phyloP scores from a whole-genome alignment of 768 basidiomycete genomes.

The Lactifluus echinatus region DNA sequence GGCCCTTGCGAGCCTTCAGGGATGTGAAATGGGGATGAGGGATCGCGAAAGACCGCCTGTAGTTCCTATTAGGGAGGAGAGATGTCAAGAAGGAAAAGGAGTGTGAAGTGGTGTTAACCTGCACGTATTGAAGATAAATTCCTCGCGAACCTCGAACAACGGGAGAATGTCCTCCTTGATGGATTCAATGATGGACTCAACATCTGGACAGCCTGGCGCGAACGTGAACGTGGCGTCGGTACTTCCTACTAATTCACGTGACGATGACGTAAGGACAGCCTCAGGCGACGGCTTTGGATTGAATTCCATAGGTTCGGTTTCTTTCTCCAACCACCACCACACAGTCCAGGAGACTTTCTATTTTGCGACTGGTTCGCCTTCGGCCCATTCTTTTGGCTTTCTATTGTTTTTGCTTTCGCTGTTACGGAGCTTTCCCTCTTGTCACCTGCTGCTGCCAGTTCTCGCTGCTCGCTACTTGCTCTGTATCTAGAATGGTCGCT shows the following conservation, averaged over 20 bases:
- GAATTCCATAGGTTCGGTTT: slow-evolving; percentile 13
- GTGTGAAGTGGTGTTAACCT: background rate
- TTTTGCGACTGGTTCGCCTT: slow-evolving; percentile 18
- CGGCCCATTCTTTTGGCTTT: slow-evolving; percentile 14
- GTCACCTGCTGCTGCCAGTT: background rate
- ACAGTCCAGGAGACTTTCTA: slow-evolving; percentile 21
- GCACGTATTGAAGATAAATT: slow-evolving; percentile 9
- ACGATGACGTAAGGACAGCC: background rate
- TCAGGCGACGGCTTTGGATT: background rate
- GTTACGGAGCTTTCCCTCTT: background rate
- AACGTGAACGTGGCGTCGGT: background rate
- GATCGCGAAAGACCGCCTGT: slow-evolving; percentile 53
- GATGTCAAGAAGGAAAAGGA: background rate
- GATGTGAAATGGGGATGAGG: slow-evolving; percentile 56
- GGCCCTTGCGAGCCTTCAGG: slow-evolving; percentile 53
- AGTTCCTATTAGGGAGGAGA: slow-evolving; percentile 36
- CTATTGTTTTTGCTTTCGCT: slow-evolving; percentile 18
- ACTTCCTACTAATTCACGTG: background rate
- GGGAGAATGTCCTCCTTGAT: background rate
- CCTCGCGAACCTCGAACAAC: background rate
- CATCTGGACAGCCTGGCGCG: background rate
- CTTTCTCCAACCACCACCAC: slow-evolving; percentile 18
- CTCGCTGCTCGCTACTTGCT: background rate
- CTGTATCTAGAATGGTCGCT: slow-evolving; percentile 42
- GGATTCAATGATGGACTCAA: background rate